These are phyloP conservation scores for Vigna reflexopilosa DNA, from an alignment of 306 rosid genomes.

Conservation along the genomic window DNA sequence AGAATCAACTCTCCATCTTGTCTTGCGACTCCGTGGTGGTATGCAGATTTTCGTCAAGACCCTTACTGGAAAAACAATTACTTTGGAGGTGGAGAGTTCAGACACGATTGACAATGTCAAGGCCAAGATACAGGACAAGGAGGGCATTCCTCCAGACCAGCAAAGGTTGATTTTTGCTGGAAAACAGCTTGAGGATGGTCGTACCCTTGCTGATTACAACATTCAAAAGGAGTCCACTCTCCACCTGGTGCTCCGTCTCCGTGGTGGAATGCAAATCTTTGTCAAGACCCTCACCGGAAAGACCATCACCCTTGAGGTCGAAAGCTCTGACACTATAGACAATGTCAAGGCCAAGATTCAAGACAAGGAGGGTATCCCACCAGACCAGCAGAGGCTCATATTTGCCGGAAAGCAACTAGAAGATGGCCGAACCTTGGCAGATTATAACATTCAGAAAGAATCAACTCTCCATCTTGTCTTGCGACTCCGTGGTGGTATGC, in stretches of 20 bases:
- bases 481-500: background rate
- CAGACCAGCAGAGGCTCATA: slow-evolving; percentile 41
- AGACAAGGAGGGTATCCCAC: slow-evolving; percentile 44
- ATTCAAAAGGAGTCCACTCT: slow-evolving; percentile 37
- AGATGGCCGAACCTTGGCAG: background rate
- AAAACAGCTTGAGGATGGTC: slow-evolving; percentile 42
- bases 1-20: background rate
- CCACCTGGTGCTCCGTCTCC: slow-evolving; percentile 35
- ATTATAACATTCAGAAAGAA: background rate
- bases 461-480: background rate
- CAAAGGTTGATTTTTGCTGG: slow-evolving; percentile 38
- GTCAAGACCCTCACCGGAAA: slow-evolving; percentile 37
- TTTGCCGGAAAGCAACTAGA: slow-evolving; percentile 37
- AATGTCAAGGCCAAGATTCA: slow-evolving; percentile 39
- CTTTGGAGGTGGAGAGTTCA: background rate
- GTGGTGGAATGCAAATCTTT: slow-evolving; percentile 44
- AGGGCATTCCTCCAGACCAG: slow-evolving; percentile 2
- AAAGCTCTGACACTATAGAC: slow-evolving; percentile 40
- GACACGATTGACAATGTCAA: background rate
- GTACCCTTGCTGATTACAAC: slow-evolving; percentile 40
- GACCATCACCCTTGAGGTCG: slow-evolving; percentile 40
- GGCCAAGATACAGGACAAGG: background rate
- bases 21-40: background rate
- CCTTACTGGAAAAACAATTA: background rate
- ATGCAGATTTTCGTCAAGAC: slow-evolving; percentile 6